phyloP scores from a whole-genome alignment of 257 asterid genomes.

The Buddleja alternifolia region DNA sequence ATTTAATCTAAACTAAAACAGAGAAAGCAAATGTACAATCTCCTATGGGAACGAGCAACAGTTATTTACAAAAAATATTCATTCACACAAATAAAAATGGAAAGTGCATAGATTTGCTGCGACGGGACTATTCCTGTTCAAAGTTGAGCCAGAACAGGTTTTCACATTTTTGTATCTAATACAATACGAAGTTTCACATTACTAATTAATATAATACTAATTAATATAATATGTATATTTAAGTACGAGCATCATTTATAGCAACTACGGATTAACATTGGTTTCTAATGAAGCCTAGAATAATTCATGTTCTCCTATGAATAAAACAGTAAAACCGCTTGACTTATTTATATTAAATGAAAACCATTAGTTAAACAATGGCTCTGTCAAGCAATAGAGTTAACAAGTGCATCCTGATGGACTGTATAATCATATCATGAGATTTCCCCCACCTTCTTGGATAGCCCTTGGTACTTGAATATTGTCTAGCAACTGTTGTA shows the following conservation, averaged over 20 bases:
- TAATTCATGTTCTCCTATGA: not conserved
- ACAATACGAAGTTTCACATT: not conserved
- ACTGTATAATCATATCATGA: conserved; percentile 35
- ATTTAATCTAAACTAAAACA: not conserved
- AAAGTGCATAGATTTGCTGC: not conserved
- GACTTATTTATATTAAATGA: not conserved
- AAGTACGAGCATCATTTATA: no score
- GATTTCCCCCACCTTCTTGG: conserved; percentile 46
- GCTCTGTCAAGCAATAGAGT: conserved; percentile 17
- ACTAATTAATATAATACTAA: not conserved
- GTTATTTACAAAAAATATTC: not conserved
- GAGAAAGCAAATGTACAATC: not conserved
- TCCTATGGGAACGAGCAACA: not conserved
- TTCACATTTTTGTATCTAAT: not conserved
- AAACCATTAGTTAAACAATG: not conserved
- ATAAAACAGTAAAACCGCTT: not conserved
- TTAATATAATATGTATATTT: no score
- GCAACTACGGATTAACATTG: not conserved
- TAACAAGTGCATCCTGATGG: conserved; percentile 7
- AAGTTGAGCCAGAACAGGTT: not conserved
- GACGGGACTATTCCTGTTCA: not conserved
- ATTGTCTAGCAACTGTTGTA: conserved; percentile 50
- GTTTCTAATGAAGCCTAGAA: not conserved
- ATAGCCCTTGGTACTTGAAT: conserved; percentile 45
- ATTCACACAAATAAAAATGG: not conserved